phyloP scores from a whole-genome alignment of 2,329 filamentous ascomycete genomes.

The Alternaria rosae region DNA sequence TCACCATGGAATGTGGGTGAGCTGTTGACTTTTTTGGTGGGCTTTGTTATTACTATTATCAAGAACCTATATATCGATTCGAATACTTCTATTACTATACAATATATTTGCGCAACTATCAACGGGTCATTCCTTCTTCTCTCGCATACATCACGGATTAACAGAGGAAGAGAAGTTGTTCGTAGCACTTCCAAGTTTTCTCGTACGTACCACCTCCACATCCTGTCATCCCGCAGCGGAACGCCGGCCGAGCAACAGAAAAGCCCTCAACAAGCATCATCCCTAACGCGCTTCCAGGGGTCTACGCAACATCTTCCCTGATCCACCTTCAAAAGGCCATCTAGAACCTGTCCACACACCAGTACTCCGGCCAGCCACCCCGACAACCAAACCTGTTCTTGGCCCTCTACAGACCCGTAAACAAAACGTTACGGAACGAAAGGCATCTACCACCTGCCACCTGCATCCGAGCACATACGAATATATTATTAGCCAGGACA shows the following conservation, averaged over 20 bases:
- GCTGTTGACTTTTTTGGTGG: not conserved
- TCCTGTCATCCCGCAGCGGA: constrained; percentile 1
- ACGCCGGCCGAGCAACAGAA: not conserved
- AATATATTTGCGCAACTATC: not conserved
- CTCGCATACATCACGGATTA: not conserved
- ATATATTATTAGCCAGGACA: not conserved
- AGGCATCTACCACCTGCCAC: not conserved
- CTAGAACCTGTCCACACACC: not conserved
- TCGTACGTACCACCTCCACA: not conserved
- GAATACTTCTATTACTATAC: not conserved
- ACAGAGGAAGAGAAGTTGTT: not conserved
- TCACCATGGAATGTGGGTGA: not conserved
- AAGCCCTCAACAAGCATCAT: constrained; percentile 8
- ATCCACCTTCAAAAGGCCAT: not conserved
- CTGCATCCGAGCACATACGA: not conserved
- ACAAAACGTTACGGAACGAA: not conserved
- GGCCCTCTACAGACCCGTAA: not conserved
- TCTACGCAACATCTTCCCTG: constrained; percentile 1
- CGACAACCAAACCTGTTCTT: not conserved
- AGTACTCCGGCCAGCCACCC: not conserved
- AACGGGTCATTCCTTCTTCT: not conserved
- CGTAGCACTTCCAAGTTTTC: not conserved
- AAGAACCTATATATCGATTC: not conserved
- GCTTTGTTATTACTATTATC: not conserved
- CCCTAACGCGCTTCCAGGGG: not conserved